Base-by-base conservation (phyloP, 805 yeast genomes). In the Teunomyces pallodes region DNA sequence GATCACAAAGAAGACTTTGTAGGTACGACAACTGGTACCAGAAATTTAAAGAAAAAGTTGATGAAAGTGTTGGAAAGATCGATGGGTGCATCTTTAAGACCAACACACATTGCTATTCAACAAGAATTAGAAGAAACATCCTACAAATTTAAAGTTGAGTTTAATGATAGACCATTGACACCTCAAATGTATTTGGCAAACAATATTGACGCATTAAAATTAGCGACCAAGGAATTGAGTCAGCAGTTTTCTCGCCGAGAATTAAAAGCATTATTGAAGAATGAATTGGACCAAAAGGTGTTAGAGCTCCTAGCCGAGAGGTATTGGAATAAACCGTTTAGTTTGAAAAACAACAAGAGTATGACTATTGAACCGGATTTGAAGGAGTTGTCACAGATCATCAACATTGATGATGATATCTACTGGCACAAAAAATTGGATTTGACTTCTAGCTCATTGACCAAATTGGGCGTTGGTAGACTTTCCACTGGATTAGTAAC, bases 151-250 rank as follows among this genome's bases (percentile, higher is more conserved):
- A 94, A 94, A 65, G 99, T 94, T 20, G 97, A 94, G 66, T 94
- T 90, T 68, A 94, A 94, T 62, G 99, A 94, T 66, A 81, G 97
- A 46, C 88, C 86, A 31, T 75, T 94, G 53, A 94, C 99, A 0
- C 96, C 98, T 12, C 94, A 90, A 60, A 89, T 96, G 49, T 94
- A 94, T 62, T 76, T 94, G 56, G 96, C 97, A 17, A 92, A 88
- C 61, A 89, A 94, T 47, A 81, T 94, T 30, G 99, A 94, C 65
- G 72, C 87, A 43, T 76, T 95, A 60, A 94, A 94, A 65, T 75
- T 87, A 35, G 85, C 90, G 0, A 84, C 92, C 50, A 92, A 94
- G 64, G 97, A 92, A 53, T 79, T 95, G 55, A 85, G 91, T 57
- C 84, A 83, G 51, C 79, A 80, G 48, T 90, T 92, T 59, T 90